A percentile compares a stretch with the other conserved stretches of the same genome.
Conservation (phyloP, 1,284 basidiomycete species). For the Cerrena zonata region DNA sequence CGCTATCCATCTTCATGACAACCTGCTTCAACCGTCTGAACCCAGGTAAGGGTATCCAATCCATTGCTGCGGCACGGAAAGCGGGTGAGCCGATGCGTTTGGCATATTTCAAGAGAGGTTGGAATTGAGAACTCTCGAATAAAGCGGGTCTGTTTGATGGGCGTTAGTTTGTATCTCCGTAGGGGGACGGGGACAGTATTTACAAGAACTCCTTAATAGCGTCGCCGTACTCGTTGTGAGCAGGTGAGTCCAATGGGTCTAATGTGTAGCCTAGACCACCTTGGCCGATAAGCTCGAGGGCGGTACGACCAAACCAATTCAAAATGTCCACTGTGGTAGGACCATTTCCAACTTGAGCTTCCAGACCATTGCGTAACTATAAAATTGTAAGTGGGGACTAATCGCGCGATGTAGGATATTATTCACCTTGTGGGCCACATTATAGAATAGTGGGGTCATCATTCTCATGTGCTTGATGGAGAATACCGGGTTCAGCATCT, state of each 20-base stretch:
- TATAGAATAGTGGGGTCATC: too few relatives aligned
- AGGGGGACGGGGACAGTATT: too few relatives aligned
- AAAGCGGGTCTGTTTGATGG: too few relatives aligned
- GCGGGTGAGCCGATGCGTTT: not conserved
- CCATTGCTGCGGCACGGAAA: conserved; percentile 17
- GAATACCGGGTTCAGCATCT: too few relatives aligned
- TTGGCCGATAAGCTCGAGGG: too few relatives aligned
- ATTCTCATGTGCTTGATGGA: too few relatives aligned
- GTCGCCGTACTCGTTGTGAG: conserved; percentile 22
- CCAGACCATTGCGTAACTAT: conserved; percentile 20
- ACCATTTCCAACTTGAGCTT: conserved; percentile 13
- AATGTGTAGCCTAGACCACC: conserved; percentile 36
- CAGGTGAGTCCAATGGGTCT: conserved; percentile 24
- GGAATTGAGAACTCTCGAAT: too few relatives aligned
- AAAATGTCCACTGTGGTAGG: conserved; percentile 29
- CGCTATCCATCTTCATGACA: conserved; percentile 29
- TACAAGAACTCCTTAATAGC: conserved; percentile 21
- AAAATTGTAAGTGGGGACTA: too few relatives aligned
- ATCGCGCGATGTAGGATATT: too few relatives aligned
- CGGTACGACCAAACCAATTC: conserved; percentile 28
- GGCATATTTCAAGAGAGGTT: not conserved
- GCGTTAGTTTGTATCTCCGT: too few relatives aligned
- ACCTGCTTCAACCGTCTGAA: conserved; percentile 27
- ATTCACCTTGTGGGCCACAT: too few relatives aligned
- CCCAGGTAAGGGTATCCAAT: conserved; percentile 25